These are phyloP conservation scores for Teratosphaeria pseudoeucalypti DNA, from an alignment of 2,329 filamentous ascomycete genomes.

Conservation along the genomic window DNA sequence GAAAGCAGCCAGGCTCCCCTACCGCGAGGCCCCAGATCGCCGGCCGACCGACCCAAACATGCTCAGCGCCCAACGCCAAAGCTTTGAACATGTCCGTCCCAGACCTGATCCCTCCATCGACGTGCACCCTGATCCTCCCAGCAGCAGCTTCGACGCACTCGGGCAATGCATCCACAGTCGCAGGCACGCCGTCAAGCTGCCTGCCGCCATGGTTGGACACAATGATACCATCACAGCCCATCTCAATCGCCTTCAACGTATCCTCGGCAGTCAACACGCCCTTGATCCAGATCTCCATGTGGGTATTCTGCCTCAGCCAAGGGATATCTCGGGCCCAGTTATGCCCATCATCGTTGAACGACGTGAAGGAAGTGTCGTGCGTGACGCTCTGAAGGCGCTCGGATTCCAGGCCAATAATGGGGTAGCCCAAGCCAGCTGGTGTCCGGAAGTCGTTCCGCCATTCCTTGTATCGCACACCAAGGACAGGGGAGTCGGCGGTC, in stretches of 20 bases:
- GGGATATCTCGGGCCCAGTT: slow-evolving; percentile 31
- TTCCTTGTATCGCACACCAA: slow-evolving; percentile 45
- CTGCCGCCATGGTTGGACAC: slow-evolving; percentile 44
- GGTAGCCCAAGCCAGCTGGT: slow-evolving; percentile 20
- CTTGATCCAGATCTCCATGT: slow-evolving; percentile 41
- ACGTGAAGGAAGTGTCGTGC: slow-evolving; percentile 21
- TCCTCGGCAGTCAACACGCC: slow-evolving; percentile 31
- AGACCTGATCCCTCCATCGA: slow-evolving; percentile 49
- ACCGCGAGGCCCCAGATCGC: slow-evolving; percentile 41
- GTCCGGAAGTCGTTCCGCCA: slow-evolving; percentile 41
- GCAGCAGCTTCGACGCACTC: slow-evolving; percentile 30
- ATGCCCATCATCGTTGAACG: slow-evolving; percentile 21
- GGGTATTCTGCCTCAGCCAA: slow-evolving; percentile 39
- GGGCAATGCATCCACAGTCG: slow-evolving; percentile 40
- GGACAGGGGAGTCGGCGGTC: slow-evolving; percentile 44
- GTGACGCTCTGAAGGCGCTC: slow-evolving; percentile 16
- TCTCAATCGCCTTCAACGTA: slow-evolving; percentile 33
- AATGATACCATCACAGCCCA: slow-evolving; percentile 32
- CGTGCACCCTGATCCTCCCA: slow-evolving; percentile 47
- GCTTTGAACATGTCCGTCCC: slow-evolving; percentile 51
- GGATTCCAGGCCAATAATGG: slow-evolving; percentile 15
- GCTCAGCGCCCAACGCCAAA: slow-evolving; percentile 41
- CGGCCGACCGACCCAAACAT: slow-evolving; percentile 39
- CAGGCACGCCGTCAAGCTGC: slow-evolving; percentile 47
- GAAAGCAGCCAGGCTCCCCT: slow-evolving; percentile 6